Evolutionary conservation across 345 rosid genomes (phyloP), one percentile per base, ranked within the genome.

Genomic region (Barbarea vulgaris): DNA sequence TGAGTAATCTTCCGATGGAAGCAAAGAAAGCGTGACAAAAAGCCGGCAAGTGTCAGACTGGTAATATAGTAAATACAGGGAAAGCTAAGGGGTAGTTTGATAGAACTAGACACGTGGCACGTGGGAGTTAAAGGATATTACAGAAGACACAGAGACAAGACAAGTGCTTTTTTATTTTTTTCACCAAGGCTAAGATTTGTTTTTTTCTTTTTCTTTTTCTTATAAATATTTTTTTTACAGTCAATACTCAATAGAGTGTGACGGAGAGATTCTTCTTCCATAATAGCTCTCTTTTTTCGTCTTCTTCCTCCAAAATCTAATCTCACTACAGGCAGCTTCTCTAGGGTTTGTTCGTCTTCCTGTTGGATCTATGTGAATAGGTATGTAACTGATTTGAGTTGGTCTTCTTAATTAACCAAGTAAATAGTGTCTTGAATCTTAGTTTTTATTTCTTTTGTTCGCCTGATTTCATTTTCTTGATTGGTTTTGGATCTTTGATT

Each of bases 11-110:
- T 62, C 75, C 51, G 80, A 5, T 58, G 41, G 80, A 76, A 69
- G 80, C 76, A 77, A 77, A 56, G 66, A 70, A 50, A 64, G 71
- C 80, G 72, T 70, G 80, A 64, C 72, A 15, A 70, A 76, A 70
- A 47, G 80, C 76, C 73, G 68, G 57, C 73, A 72, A 50, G 18
- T 37, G 77, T 77, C 81, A 64, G 77, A 65, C 73, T 72, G 81
- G 73, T 41, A 66, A 5, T 22, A 17, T 10, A 19, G 81, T 78
- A 9, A 58, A 66, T 78, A 66, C 2, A 0, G 19, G 39, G 64
- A 65, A 66, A 10, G 13, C 0, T 21, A 2, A 7, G 4, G 77
- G 51, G 21, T 48, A 21, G 7, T 19, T 39, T 19, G 52, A 22
- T 5, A 6, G 8, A 46, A 6, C 14, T 0, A n/a, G 55, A 65